A percentile compares a stretch with the other conserved stretches of the same genome.
Evolutionary conservation across 2,329 filamentous ascomycete species (phyloP).

Genomic region (Lachnellula hyalina): DNA sequence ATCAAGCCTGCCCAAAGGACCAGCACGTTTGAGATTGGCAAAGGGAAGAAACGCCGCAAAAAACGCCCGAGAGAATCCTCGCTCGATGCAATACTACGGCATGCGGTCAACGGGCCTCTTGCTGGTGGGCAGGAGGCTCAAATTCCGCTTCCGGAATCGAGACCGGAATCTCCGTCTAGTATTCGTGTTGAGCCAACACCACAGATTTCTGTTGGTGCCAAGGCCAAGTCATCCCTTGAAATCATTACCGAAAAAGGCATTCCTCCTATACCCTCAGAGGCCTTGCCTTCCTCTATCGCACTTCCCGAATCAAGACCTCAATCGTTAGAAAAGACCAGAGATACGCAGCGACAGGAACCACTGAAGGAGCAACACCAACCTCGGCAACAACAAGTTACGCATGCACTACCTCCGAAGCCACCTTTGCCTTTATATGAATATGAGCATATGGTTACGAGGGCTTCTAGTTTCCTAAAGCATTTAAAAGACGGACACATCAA

Average conservation of each 20-base stretch:
- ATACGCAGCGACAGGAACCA: neutral
- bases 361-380: neutral
- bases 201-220: neutral
- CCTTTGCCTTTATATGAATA: neutral
- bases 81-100: constrained; percentile 2
- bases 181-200: neutral
- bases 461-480: constrained; percentile 1
- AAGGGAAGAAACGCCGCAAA: neutral
- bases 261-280: neutral
- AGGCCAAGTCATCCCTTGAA: neutral
- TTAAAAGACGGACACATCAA: neutral
- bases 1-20: neutral
- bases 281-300: neutral
- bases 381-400: neutral
- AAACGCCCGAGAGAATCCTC: neutral
- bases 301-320: constrained; percentile 3
- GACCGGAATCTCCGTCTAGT: neutral
- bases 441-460: neutral
- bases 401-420: neutral
- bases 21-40: neutral
- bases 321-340: neutral
- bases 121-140: neutral
- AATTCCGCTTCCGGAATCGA: neutral
- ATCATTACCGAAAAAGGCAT: neutral
- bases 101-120: neutral